Evolutionary conservation across 805 yeast species (phyloP), one percentile per base, ranked within the genome.

Genomic region (Suhomyces xylopsoci): DNA sequence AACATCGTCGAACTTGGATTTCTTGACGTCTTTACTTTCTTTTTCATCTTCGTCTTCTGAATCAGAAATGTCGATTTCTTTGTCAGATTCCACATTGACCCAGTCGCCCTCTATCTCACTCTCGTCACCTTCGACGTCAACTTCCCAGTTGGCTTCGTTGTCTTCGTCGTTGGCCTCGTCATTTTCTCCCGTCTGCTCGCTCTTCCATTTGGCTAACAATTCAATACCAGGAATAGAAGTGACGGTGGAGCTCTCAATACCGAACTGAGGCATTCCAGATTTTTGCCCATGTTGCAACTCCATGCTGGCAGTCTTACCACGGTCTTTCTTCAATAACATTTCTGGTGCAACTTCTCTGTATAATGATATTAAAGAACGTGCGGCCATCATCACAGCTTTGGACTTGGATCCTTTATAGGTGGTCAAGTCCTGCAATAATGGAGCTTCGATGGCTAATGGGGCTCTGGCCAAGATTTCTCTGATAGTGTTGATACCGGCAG

Each of bases 281-380:
- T 82, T 79, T 50, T 81, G 85, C 9, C 62, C 60, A 40, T 79
- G 77, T 59, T 86, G 88, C 54, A 93, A 57, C 53, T 83, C 94
- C 83, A 92, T 87, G 15, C 96, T 79, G 7, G 97, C 98, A 22
- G 78, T 74, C 73, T 94, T 93, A 66, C 99, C 99, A 67, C 99
- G 82, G 67, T 94, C 98, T 65, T 90, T 91, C 61, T 85, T 80
- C 51, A 81, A 79, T 62, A 94, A 80, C 97, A 94, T 89, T 58
- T 93, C 96, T 5, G 99, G 99, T 2, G 97, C 97, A 52, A 92
- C 86, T 56, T 92, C 97, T 70, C 99, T 82, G 71, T 89, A 94
- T 50, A 94, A 76, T 0, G 94, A 74, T 53, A 94, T 83, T 70
- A 94, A 79, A 5, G 94, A 82, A 61, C 96, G 83, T 1, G 99